These are phyloP conservation scores for Fusarium mexicanum DNA, from an alignment of 2,329 filamentous ascomycete genomes.

Conservation along the genomic window DNA sequence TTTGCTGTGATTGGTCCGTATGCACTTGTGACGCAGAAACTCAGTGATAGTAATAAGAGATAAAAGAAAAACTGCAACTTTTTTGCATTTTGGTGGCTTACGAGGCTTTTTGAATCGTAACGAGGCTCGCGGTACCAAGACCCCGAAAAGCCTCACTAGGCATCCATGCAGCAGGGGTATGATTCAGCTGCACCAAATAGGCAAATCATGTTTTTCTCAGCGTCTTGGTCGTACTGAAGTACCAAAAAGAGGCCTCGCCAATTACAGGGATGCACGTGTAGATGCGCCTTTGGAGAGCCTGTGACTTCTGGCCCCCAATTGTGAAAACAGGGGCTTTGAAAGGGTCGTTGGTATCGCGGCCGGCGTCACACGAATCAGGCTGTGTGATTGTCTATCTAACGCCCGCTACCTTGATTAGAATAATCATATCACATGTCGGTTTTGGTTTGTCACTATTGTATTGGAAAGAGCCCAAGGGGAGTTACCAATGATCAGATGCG, in stretches of 20 bases:
- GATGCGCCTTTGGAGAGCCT: not conserved
- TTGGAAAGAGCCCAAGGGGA: too few species aligned
- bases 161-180: constrained; percentile 2
- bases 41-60: not conserved
- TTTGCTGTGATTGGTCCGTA: not conserved
- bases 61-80: not conserved
- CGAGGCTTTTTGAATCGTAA: not conserved
- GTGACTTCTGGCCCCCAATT: not conserved
- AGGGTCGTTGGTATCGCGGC: not conserved
- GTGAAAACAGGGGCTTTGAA: not conserved
- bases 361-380: not conserved
- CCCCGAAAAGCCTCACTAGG: constrained; percentile 1
- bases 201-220: constrained; percentile 1
- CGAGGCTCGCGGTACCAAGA: not conserved
- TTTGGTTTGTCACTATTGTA: not conserved
- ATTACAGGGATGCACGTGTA: not conserved
- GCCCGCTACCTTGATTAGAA: too few species aligned
- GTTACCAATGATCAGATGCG: not conserved
- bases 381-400: not conserved
- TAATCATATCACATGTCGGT: not conserved
- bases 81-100: not conserved
- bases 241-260: constrained; percentile 17
- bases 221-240: not conserved
- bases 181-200: not conserved
- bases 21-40: not conserved